Conservation (phyloP, 345 rosid genomes). For the Boechera retrofracta region DNA sequence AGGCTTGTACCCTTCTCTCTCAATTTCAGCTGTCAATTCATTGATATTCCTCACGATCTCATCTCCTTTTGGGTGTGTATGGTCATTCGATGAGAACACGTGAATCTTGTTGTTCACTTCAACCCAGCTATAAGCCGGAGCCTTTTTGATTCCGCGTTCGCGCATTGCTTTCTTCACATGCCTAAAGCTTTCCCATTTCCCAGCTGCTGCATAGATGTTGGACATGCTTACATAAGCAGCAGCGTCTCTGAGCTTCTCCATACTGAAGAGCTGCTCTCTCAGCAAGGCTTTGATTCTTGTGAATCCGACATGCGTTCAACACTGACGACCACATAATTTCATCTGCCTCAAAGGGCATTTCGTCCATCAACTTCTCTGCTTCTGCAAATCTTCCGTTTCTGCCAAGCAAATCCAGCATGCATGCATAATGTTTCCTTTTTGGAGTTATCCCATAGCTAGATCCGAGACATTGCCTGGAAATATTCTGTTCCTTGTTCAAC, state of each 20-base stretch:
- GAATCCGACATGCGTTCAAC: conserved; percentile 86
- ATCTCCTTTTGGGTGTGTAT: conserved; percentile 58
- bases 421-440: conserved; percentile 64
- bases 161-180: conserved; percentile 44
- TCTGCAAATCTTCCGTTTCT: conserved; percentile 68
- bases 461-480: conserved; percentile 61
- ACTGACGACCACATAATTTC: conserved; percentile 90
- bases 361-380: conserved; percentile 67
- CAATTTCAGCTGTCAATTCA: conserved; percentile 57
- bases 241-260: conserved; percentile 81
- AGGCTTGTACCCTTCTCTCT: conserved; percentile 73
- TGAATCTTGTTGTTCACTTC: conserved; percentile 69
- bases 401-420: conserved; percentile 71
- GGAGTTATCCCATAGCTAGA: conserved; percentile 21
- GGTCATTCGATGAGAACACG: conserved; percentile 68
- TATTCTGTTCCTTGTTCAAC: conserved; percentile 68
- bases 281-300: conserved; percentile 74
- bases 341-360: conserved; percentile 81
- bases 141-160: conserved; percentile 74
- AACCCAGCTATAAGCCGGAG: conserved; percentile 84
- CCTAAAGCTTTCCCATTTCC: conserved; percentile 80
- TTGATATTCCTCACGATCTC: conserved; percentile 64
- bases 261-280: conserved; percentile 74
- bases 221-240: conserved; percentile 85
- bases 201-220: conserved; percentile 74